Conservation (phyloP, 108 stramenopile genomes). For the Skeletonema potamos region DNA sequence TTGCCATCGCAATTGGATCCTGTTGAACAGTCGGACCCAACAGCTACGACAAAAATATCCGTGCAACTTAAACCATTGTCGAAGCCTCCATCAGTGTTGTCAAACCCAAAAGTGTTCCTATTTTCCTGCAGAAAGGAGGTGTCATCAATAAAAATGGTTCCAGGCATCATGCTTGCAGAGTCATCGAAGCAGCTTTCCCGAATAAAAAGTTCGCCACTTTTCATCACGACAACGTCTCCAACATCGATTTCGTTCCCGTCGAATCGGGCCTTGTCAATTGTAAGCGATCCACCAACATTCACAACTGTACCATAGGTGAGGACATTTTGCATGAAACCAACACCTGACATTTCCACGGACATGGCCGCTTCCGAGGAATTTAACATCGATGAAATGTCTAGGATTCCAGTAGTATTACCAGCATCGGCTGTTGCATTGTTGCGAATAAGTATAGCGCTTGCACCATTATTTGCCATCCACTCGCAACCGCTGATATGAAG, state of each 20-base stretch:
- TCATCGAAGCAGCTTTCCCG: conserved; percentile 31
- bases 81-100: conserved; percentile 25
- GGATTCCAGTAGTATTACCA: neutral
- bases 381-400: neutral
- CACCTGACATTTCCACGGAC: conserved; percentile 27
- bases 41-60: conserved; percentile 22
- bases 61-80: conserved; percentile 12
- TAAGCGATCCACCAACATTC: conserved; percentile 35
- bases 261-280: conserved; percentile 26
- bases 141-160: conserved; percentile 34
- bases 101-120: conserved; percentile 29
- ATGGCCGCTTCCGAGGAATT: conserved; percentile 15
- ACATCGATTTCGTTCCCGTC: conserved; percentile 13
- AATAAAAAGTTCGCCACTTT: conserved; percentile 20
- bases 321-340: conserved; percentile 16
- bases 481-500: conserved; percentile 34
- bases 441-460: conserved; percentile 26
- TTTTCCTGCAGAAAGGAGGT: conserved; percentile 23
- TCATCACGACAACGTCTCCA: conserved; percentile 35
- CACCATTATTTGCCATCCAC: conserved; percentile 27
- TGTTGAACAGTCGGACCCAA: conserved; percentile 14
- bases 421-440: neutral
- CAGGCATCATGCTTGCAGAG: conserved; percentile 21
- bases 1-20: conserved; percentile 22
- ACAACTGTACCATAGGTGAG: conserved; percentile 19